phyloP scores from a whole-genome alignment of 1,284 basidiomycete genomes.

The Moniliella sp. region DNA sequence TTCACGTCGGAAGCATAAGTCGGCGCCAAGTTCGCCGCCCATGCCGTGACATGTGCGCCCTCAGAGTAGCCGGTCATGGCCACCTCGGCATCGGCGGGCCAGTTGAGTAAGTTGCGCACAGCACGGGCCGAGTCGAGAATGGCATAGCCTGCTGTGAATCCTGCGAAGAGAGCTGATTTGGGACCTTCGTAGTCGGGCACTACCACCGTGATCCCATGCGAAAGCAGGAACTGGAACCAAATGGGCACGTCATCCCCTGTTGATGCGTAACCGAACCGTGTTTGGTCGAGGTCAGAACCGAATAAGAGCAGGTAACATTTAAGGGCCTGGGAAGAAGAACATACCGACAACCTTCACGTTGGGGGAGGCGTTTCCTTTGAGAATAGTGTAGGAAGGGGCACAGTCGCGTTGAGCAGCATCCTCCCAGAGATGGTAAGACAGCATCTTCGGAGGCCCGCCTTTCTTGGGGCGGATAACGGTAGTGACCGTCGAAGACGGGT shows the following conservation, averaged over 20 bases:
- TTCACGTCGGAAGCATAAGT: constrained; percentile 17
- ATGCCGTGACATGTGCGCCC: constrained; percentile 16
- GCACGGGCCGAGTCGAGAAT: constrained; percentile 16
- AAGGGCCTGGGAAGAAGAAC: constrained; percentile 6
- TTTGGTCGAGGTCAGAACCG: no score
- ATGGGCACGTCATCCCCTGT: no score
- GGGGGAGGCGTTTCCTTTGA: constrained; percentile 4
- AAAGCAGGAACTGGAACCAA: constrained; percentile 11
- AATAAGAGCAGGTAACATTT: no score
- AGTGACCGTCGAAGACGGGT: constrained; percentile 7
- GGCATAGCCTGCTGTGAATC: constrained; percentile 12
- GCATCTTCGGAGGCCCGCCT: constrained; percentile 10
- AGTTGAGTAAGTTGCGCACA: constrained; percentile 3
- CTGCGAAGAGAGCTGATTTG: constrained; percentile 11
- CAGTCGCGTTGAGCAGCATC: constrained; percentile 13
- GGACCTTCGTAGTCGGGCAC: constrained; percentile 20
- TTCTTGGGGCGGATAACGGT: constrained; percentile 14
- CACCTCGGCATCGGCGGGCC: no score
- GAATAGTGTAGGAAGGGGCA: constrained; percentile 10
- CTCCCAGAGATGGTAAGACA: constrained; percentile 11
- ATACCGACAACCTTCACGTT: constrained; percentile 4
- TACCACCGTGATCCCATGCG: constrained; percentile 20
- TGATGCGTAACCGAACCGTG: no score
- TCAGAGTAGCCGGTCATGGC: constrained; percentile 16
- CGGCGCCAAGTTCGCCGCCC: constrained; percentile 7